phyloP scores from a whole-genome alignment of 2,329 filamentous ascomycete genomes.

The Aschersonia sp. region DNA sequence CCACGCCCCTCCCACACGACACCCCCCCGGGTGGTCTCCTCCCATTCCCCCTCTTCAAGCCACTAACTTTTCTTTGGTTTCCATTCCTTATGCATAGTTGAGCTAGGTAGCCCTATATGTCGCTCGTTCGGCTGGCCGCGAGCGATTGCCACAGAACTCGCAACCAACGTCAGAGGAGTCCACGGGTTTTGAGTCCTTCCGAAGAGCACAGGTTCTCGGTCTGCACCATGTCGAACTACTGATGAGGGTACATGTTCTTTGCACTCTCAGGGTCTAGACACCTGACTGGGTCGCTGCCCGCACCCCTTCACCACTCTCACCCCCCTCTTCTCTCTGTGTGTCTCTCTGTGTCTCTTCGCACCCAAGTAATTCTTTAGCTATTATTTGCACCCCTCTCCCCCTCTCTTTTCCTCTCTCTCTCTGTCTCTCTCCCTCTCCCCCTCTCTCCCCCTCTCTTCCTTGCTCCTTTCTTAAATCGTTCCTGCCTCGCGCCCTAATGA shows the following conservation, averaged over 20 bases:
- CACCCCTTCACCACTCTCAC: neutral
- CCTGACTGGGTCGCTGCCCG: neutral
- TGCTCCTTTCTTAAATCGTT: neutral
- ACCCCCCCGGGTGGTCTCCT: too few relatives aligned
- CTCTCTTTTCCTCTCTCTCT: neutral
- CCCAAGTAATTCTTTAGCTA: too few relatives aligned
- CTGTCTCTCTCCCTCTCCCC: neutral
- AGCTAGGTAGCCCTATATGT: constrained; percentile 5
- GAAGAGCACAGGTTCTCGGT: neutral
- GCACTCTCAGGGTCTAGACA: neutral
- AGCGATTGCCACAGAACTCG: neutral
- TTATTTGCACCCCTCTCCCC: too few relatives aligned
- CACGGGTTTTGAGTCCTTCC: neutral
- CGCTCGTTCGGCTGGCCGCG: constrained; percentile 1
- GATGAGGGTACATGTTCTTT: neutral
- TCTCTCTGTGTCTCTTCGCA: too few relatives aligned
- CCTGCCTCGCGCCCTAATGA: neutral
- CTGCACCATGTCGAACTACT: neutral
- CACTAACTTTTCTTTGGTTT: neutral
- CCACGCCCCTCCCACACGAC: neutral
- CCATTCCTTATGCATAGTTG: constrained; percentile 2
- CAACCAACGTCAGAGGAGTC: neutral
- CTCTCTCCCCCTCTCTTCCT: neutral
- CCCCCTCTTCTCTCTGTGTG: neutral
- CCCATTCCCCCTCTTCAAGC: neutral